Percentiles rank a stretch among this genome's conserved stretches.
Conservation (phyloP, 192 early-diverging fungal species). For the Podila horticola region DNA sequence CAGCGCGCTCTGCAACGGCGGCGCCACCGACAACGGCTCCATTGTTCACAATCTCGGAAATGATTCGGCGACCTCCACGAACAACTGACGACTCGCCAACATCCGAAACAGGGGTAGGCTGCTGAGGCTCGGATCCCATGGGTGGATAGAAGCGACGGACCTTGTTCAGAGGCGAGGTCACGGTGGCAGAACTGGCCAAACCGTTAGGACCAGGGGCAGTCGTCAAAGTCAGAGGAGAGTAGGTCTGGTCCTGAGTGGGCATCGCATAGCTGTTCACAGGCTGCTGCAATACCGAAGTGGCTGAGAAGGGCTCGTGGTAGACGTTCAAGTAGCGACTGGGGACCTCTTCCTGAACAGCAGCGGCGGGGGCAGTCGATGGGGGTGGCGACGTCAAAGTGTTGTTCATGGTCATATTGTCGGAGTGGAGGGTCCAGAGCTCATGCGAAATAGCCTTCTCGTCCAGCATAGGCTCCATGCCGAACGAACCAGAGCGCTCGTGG, state of each 20-base stretch:
- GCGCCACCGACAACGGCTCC: slow-evolving; percentile 45
- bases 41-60: slow-evolving; percentile 49
- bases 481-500: slow-evolving; percentile 19
- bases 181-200: background rate
- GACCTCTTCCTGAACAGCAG: slow-evolving; percentile 21
- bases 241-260: slow-evolving; percentile 28
- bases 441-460: slow-evolving; percentile 43
- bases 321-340: slow-evolving; percentile 45
- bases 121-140: slow-evolving; percentile 34
- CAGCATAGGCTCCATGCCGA: slow-evolving; percentile 22
- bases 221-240: slow-evolving; percentile 25
- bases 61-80: slow-evolving; percentile 39
- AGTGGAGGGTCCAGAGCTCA: slow-evolving; percentile 40
- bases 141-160: slow-evolving; percentile 47
- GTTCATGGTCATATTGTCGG: slow-evolving; percentile 26
- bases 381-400: background rate
- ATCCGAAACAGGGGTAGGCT: slow-evolving; percentile 1
- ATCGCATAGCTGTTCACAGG: slow-evolving; percentile 44
- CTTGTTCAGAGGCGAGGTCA: slow-evolving; percentile 32
- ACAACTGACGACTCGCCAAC: slow-evolving; percentile 41
- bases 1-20: slow-evolving; percentile 46
- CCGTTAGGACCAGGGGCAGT: slow-evolving; percentile 18
- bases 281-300: slow-evolving; percentile 45
- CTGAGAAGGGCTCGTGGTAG: slow-evolving; percentile 46
- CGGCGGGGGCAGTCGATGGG: background rate